These are phyloP conservation scores for Coemansia sp. DNA, from an alignment of 371 early-diverging fungal species.

Conservation along the genomic window DNA sequence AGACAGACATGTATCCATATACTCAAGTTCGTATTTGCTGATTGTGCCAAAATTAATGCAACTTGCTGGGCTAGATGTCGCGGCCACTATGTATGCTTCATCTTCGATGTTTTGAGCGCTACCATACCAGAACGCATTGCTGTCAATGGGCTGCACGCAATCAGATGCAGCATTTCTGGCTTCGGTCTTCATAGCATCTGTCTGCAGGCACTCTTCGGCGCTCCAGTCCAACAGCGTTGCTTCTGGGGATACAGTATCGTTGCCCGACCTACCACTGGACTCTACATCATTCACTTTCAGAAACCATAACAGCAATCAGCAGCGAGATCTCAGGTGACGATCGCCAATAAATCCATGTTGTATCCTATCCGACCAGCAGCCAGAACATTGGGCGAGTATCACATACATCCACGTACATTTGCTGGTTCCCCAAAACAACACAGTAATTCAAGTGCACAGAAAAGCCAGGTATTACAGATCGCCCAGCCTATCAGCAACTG, in stretches of 20 bases:
- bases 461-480: neutral
- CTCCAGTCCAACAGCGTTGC: conserved; percentile 9
- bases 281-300: neutral
- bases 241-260: conserved; percentile 1
- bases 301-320: conserved; percentile 15
- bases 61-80: neutral
- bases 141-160: neutral
- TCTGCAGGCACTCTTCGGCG: neutral
- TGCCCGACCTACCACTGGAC: neutral
- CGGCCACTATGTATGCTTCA: neutral
- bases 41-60: neutral
- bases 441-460: neutral
- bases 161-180: neutral
- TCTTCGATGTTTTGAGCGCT: neutral
- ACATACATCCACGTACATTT: too few species aligned
- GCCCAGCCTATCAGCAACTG: neutral
- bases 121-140: conserved; percentile 1
- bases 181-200: neutral
- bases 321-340: neutral
- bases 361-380: neutral
- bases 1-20: neutral
- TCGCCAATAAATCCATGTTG: neutral
- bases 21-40: neutral
- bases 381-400: neutral
- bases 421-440: neutral